phyloP scores from a whole-genome alignment of 2,329 filamentous ascomycete species.

The Pseudopyricularia javanii region DNA sequence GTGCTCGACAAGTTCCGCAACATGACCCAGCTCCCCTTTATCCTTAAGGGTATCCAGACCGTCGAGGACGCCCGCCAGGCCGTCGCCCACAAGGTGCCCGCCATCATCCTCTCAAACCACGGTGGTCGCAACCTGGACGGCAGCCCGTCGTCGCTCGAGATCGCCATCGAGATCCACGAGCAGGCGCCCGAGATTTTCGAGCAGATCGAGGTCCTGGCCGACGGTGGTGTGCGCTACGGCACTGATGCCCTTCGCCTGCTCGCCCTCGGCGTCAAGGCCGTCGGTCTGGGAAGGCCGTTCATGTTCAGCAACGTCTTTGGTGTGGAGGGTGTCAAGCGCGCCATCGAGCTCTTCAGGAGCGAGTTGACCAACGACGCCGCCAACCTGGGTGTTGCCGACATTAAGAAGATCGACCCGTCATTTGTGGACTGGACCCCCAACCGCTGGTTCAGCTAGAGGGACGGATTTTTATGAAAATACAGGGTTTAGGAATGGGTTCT shows the following conservation, averaged over 20 bases:
- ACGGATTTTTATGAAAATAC: too few species aligned
- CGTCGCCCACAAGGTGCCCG: constrained; percentile 26
- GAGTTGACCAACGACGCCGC: constrained; percentile 32
- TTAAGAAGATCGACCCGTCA: constrained; percentile 19
- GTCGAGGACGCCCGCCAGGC: constrained; percentile 21
- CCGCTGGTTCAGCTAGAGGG: constrained; percentile 10
- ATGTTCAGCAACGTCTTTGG: constrained; percentile 43
- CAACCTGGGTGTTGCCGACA: constrained; percentile 26
- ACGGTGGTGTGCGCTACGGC: constrained; percentile 32
- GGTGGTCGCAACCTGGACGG: constrained; percentile 37
- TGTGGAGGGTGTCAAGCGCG: constrained; percentile 31
- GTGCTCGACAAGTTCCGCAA: constrained; percentile 21
- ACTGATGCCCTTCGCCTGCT: constrained; percentile 34
- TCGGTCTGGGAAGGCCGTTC: constrained; percentile 34
- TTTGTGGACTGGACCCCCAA: constrained; percentile 17
- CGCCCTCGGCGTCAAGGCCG: constrained; percentile 31
- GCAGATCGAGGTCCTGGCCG: constrained; percentile 30
- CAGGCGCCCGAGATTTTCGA: constrained; percentile 28
- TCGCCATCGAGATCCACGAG: constrained; percentile 29
- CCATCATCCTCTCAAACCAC: constrained; percentile 36
- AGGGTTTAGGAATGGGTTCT: neutral
- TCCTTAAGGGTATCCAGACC: constrained; percentile 20
- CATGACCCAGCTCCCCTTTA: constrained; percentile 20
- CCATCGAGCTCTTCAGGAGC: constrained; percentile 30
- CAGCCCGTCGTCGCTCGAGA: constrained; percentile 27